Conservation (phyloP, 768 basidiomycete species). For the Leccinellum albellum region DNA sequence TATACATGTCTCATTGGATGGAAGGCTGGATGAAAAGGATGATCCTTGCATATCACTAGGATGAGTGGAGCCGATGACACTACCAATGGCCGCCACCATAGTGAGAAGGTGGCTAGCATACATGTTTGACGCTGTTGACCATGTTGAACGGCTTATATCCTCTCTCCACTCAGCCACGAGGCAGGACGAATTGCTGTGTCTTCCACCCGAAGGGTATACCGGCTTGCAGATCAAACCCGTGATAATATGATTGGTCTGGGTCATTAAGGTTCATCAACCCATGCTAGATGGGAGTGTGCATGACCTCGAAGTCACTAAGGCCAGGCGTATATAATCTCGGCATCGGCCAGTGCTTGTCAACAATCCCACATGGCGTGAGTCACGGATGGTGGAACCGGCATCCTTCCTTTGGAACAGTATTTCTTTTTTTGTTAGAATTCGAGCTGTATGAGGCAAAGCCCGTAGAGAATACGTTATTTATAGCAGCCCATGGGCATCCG, state of each 20-base stretch:
- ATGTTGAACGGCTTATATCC: background rate
- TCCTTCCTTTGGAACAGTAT: no score
- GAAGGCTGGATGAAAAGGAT: background rate
- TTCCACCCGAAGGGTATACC: no score
- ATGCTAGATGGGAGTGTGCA: background rate
- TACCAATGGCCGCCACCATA: background rate
- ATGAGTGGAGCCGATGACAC: background rate
- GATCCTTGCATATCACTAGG: background rate
- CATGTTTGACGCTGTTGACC: constrained; percentile 1
- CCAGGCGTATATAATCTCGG: no score
- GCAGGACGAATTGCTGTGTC: background rate
- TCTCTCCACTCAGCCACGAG: background rate
- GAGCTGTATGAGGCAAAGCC: no score
- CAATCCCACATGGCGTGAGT: no score
- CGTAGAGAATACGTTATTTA: no score
- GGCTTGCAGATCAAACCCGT: background rate
- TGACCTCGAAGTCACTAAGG: no score
- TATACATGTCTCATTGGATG: background rate
- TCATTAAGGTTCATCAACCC: background rate
- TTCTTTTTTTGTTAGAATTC: no score
- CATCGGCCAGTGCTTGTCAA: no score
- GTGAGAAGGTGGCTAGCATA: background rate
- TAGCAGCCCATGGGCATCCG: no score
- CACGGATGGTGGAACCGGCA: no score
- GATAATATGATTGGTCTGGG: background rate